Percentiles rank a stretch among this genome's conserved stretches.
Conservation (phyloP, 345 rosid species). For the Mangifera indica region DNA sequence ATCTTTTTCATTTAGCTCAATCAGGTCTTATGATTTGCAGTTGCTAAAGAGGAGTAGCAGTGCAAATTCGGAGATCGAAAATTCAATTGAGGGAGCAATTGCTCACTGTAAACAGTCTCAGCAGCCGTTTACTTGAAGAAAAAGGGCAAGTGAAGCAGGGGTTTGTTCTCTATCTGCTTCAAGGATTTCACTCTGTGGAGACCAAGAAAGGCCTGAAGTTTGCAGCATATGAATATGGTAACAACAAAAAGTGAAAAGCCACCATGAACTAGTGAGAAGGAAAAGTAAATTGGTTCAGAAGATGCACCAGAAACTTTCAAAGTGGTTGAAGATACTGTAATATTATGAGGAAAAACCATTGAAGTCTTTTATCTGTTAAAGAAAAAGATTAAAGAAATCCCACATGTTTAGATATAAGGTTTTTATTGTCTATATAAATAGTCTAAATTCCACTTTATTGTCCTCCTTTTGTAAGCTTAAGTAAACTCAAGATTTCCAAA, state of each 20-base stretch:
- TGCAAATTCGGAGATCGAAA: constrained; percentile 55
- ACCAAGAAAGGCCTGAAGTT: constrained; percentile 36
- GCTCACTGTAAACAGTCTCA: constrained; percentile 86
- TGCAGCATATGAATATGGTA: constrained; percentile 23
- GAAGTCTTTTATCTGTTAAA: constrained; percentile 11
- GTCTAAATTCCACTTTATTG: background rate
- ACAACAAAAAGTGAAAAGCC: background rate
- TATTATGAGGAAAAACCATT: background rate
- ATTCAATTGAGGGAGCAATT: constrained; percentile 82
- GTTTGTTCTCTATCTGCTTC: constrained; percentile 39
- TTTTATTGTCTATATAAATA: background rate
- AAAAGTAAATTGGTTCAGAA: constrained; percentile 1
- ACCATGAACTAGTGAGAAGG: background rate
- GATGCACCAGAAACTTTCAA: constrained; percentile 8
- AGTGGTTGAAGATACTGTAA: constrained; percentile 1
- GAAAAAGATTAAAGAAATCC: background rate
- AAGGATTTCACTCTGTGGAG: constrained; percentile 39
- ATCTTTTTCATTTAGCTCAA: constrained; percentile 65
- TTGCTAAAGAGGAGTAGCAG: constrained; percentile 64
- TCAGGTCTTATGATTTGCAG: constrained; percentile 47
- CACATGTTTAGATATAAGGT: background rate
- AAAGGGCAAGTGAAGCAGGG: constrained; percentile 40
- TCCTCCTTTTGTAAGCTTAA: constrained; percentile 1
- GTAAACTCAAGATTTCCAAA: background rate
- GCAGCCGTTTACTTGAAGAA: constrained; percentile 31